phyloP scores from a whole-genome alignment of 192 early-diverging fungal species.

The Backusella morwellensis region DNA sequence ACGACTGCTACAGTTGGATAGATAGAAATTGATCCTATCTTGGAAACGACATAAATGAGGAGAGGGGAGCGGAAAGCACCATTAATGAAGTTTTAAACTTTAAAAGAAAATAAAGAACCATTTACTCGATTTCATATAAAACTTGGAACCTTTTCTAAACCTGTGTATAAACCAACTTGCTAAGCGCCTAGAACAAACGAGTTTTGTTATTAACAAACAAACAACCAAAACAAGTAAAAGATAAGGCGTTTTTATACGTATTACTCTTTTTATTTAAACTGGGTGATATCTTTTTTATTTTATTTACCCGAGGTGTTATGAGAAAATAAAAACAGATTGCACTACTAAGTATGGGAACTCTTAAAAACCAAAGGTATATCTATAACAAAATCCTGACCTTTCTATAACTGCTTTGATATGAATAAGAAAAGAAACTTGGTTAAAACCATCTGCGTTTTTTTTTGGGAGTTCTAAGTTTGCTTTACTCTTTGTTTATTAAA shows the following conservation, averaged over 20 bases:
- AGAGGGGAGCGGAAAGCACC: not conserved
- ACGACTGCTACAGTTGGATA: not conserved
- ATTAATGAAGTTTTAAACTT: constrained; percentile 1
- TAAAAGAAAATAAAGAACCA: not conserved
- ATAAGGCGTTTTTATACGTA: not conserved
- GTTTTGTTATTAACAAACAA: not conserved
- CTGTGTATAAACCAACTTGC: not conserved
- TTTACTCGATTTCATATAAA: not conserved
- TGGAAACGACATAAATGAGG: not conserved
- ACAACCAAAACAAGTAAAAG: not conserved
- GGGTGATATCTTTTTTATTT: not conserved
- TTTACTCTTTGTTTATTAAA: too few species aligned
- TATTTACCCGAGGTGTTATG: not conserved
- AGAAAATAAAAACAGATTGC: not conserved
- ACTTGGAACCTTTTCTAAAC: not conserved
- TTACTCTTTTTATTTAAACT: not conserved
- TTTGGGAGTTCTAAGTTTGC: too few species aligned
- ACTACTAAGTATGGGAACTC: not conserved
- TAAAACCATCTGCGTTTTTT: too few species aligned
- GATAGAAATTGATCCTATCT: not conserved
- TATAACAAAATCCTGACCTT: not conserved
- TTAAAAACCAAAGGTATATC: not conserved
- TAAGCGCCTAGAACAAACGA: not conserved
- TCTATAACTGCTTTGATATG: not conserved
- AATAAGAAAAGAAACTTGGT: not conserved